Conservation (phyloP, 768 basidiomycete species). For the Xerocomus spinulosus region DNA sequence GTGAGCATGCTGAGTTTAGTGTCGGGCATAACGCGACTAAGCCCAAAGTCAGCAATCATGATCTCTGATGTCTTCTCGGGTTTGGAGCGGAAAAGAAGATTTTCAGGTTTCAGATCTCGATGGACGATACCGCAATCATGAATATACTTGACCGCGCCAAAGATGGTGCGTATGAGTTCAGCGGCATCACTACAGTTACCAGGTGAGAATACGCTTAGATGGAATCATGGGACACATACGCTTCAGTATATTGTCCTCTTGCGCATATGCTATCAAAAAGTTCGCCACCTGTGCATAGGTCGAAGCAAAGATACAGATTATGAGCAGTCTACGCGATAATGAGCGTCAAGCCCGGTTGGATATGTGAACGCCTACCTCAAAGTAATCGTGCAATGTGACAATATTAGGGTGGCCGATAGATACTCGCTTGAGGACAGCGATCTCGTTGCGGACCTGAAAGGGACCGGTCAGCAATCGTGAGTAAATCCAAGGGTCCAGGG, state of each 20-base stretch:
- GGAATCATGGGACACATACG: slow-evolving; percentile 43
- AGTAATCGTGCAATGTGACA: slow-evolving; percentile 94
- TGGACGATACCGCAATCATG: slow-evolving; percentile 93
- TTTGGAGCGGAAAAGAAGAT: slow-evolving; percentile 87
- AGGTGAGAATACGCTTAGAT: slow-evolving; percentile 9
- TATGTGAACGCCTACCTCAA: slow-evolving; percentile 55
- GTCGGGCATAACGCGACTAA: slow-evolving; percentile 87
- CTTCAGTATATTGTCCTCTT: slow-evolving; percentile 94
- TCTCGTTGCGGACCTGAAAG: slow-evolving; percentile 89
- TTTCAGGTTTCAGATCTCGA: slow-evolving; percentile 96
- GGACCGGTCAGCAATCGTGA: slow-evolving; percentile 7
- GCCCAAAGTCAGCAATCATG: slow-evolving; percentile 96
- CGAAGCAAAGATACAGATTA: slow-evolving; percentile 92
- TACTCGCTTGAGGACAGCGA: slow-evolving; percentile 87
- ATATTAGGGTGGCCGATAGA: slow-evolving; percentile 89
- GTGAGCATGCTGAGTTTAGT: slow-evolving; percentile 84
- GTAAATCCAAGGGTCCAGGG: slow-evolving; percentile 14
- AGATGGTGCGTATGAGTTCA: slow-evolving; percentile 78
- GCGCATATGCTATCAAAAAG: slow-evolving; percentile 99
- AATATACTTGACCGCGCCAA: slow-evolving; percentile 85
- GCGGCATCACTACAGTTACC: slow-evolving; percentile 73
- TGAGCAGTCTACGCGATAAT: slow-evolving; percentile 62
- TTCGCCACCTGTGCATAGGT: slow-evolving; percentile 95
- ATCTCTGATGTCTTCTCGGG: slow-evolving; percentile 85
- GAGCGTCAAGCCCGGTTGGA: background rate